phyloP scores from a whole-genome alignment of 2,329 filamentous ascomycete species.

The Kalaharituber pfeilii region DNA sequence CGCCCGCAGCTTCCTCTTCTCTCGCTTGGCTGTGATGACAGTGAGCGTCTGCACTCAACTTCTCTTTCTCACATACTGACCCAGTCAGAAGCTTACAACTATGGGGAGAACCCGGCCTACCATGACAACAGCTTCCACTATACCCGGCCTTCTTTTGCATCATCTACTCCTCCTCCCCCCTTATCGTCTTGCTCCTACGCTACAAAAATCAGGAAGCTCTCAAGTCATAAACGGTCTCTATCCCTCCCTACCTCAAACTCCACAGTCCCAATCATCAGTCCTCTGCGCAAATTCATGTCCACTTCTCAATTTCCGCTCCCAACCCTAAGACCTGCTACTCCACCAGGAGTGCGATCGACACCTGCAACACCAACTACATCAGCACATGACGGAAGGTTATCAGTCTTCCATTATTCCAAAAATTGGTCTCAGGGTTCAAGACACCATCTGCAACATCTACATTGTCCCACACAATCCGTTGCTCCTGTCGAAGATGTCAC shows the following conservation, averaged over 20 bases:
- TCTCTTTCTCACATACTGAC: too few relatives aligned
- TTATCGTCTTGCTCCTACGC: neutral
- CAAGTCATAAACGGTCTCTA: neutral
- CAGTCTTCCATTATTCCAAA: too few relatives aligned
- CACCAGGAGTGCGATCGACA: neutral
- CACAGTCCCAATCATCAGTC: neutral
- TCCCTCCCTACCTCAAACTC: neutral
- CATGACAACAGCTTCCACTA: neutral
- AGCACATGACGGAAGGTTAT: neutral
- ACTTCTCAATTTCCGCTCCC: neutral
- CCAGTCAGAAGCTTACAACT: neutral
- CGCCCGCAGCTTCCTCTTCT: too few relatives aligned
- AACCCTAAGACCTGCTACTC: neutral
- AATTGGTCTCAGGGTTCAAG: too few relatives aligned
- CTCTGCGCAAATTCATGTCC: neutral
- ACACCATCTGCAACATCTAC: too few relatives aligned
- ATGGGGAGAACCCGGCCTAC: neutral
- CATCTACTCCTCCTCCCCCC: neutral
- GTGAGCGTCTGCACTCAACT: too few relatives aligned
- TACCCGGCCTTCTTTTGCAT: neutral
- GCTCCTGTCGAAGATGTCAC: too few relatives aligned
- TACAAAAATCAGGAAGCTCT: neutral
- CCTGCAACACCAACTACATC: neutral
- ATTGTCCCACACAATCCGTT: too few relatives aligned
- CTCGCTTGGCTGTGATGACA: too few relatives aligned